Percentiles rank a stretch among this genome's conserved stretches.
Evolutionary conservation across 2,329 filamentous ascomycete species (phyloP).

Genomic region (Pyrenophora tritici-repentis): DNA sequence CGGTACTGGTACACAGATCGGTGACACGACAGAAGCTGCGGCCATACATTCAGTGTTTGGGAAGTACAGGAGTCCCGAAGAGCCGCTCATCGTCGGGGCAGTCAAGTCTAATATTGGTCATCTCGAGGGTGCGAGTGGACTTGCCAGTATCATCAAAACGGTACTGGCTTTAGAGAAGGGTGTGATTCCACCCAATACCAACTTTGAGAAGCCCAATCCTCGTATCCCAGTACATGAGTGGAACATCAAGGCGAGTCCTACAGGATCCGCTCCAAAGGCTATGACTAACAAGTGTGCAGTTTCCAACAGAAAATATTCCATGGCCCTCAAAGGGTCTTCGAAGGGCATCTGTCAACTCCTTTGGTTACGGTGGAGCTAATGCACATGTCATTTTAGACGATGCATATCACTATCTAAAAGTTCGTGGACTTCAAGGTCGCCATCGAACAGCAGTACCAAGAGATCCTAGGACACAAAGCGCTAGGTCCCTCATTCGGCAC

Average conservation of each 20-base stretch:
- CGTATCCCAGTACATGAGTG: slow-evolving; percentile 6
- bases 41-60: slow-evolving; percentile 17
- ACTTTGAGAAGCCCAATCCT: slow-evolving; percentile 13
- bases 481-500: no score
- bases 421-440: not conserved
- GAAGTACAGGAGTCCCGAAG: slow-evolving; percentile 18
- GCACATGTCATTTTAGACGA: slow-evolving; percentile 22
- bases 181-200: slow-evolving; percentile 35
- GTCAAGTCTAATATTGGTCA: slow-evolving; percentile 44
- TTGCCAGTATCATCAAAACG: slow-evolving; percentile 47
- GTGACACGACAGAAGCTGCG: slow-evolving; percentile 28
- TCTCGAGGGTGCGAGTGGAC: slow-evolving; percentile 45
- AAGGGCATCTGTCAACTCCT: slow-evolving; percentile 28
- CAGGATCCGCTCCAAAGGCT: slow-evolving; percentile 27
- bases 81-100: slow-evolving; percentile 14
- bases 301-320: slow-evolving; percentile 1
- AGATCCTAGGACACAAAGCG: no score
- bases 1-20: slow-evolving; percentile 59
- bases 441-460: not conserved
- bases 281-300: slow-evolving; percentile 3
- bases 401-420: slow-evolving; percentile 8
- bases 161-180: slow-evolving; percentile 47
- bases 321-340: slow-evolving; percentile 15
- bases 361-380: slow-evolving; percentile 32
- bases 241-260: slow-evolving; percentile 24